Percentiles rank a stretch among this genome's conserved stretches.
Conservation (phyloP, 192 early-diverging fungal genomes). For the Umbelopsis sp. region DNA sequence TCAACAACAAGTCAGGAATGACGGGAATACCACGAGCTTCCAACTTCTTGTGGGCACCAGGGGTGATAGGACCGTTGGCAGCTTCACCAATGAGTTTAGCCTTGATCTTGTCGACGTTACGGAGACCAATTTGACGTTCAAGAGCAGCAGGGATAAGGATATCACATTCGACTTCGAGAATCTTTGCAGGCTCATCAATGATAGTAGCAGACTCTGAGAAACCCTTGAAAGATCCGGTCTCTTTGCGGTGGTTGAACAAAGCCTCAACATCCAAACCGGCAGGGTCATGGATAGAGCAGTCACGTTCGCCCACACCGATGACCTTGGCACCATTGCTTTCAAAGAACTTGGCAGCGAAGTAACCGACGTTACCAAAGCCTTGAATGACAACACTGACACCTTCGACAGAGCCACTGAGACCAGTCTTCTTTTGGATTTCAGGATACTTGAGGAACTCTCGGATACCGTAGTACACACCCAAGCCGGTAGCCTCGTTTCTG, state of each 20-base stretch:
- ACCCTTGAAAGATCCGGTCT: conserved; percentile 69
- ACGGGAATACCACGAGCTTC: conserved; percentile 61
- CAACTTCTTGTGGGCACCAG: conserved; percentile 70
- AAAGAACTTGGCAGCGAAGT: conserved; percentile 84
- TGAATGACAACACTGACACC: conserved; percentile 73
- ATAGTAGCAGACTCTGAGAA: conserved; percentile 62
- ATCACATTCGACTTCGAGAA: conserved; percentile 81
- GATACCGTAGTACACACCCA: conserved; percentile 82
- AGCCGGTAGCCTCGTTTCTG: conserved; percentile 80
- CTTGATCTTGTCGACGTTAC: conserved; percentile 72
- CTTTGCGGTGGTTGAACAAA: conserved; percentile 62
- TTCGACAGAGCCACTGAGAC: conserved; percentile 59
- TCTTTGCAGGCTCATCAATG: conserved; percentile 51
- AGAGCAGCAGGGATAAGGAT: conserved; percentile 82
- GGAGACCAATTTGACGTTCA: conserved; percentile 76
- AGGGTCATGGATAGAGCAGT: conserved; percentile 65
- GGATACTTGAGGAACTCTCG: conserved; percentile 79
- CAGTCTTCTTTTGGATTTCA: conserved; percentile 75
- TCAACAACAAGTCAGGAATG: conserved; percentile 77
- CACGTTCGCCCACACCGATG: conserved; percentile 72
- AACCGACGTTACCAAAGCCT: conserved; percentile 87
- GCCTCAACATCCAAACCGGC: conserved; percentile 69
- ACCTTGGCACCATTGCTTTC: conserved; percentile 78
- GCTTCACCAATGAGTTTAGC: conserved; percentile 84
- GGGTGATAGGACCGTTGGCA: conserved; percentile 81